Conservation (phyloP, 495 filamentous ascomycete species). For the Penicillium diatomitis region DNA sequence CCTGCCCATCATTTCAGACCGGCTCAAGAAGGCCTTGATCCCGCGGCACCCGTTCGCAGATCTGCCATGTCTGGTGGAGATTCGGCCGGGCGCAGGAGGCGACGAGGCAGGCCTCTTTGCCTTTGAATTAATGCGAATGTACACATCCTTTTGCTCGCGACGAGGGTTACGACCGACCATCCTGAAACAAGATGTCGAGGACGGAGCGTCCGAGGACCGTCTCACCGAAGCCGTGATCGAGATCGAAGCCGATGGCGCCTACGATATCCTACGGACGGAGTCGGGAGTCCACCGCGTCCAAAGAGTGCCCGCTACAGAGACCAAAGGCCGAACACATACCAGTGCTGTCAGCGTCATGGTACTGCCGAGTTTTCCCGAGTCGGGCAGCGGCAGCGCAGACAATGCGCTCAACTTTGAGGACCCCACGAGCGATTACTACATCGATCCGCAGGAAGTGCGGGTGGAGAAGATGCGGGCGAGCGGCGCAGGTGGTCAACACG, state of each 20-base stretch:
- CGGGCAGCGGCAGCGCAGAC: conserved; percentile 33
- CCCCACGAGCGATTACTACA: conserved; percentile 81
- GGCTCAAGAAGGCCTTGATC: conserved; percentile 65
- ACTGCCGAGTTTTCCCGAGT: conserved; percentile 69
- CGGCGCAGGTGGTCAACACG: conserved; percentile 92
- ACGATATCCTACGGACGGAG: conserved; percentile 71
- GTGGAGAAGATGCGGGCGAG: conserved; percentile 85
- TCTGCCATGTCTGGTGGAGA: conserved; percentile 83
- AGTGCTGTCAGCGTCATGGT: conserved; percentile 88
- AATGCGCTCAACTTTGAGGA: conserved; percentile 60
- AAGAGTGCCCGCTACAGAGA: conserved; percentile 83
- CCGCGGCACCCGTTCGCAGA: conserved; percentile 90
- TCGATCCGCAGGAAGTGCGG: conserved; percentile 77
- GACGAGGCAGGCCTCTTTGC: conserved; percentile 87
- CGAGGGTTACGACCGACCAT: conserved; percentile 50
- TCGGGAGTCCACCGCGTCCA: conserved; percentile 94
- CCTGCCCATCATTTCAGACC: conserved; percentile 49
- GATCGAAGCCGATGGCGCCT: conserved; percentile 66
- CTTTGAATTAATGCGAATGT: conserved; percentile 82
- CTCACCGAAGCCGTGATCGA: conserved; percentile 82
- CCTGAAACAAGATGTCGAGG: conserved; percentile 48
- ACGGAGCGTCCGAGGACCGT: conserved; percentile 48
- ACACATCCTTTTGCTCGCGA: conserved; percentile 63
- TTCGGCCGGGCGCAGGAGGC: conserved; percentile 88
- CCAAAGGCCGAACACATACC: conserved; percentile 83